Percentiles rank a stretch among this genome's conserved stretches.
phyloP scores from a whole-genome alignment of 148 eudicot species.

The Rhododendron henanense region DNA sequence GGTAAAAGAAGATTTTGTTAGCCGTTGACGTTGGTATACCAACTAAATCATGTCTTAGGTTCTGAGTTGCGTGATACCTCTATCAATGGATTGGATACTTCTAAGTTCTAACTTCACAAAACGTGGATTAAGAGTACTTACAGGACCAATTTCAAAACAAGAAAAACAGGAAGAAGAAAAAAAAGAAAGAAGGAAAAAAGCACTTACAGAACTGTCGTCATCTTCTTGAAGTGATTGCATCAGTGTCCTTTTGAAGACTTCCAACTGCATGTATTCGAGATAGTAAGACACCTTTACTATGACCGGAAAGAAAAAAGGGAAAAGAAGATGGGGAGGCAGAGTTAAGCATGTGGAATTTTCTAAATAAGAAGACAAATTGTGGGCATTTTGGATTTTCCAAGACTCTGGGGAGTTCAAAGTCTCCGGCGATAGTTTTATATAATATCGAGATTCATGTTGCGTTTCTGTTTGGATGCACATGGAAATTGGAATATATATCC shows the following conservation, averaged over 20 bases:
- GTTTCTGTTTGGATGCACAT: background rate
- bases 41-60: background rate
- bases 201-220: constrained; percentile 65
- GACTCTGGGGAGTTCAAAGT: background rate
- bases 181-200: background rate
- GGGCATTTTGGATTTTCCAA: background rate
- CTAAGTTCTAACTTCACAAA: background rate
- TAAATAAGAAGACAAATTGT: background rate
- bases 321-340: background rate
- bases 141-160: constrained; percentile 27
- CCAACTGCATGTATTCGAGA: constrained; percentile 51
- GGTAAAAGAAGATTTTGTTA: constrained; percentile 4
- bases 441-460: background rate
- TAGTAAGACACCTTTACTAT: background rate
- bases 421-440: background rate
- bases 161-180: too few relatives aligned
- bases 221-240: constrained; percentile 92
- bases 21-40: background rate
- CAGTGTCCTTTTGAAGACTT: constrained; percentile 80
- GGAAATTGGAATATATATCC: background rate
- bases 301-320: background rate
- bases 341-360: background rate
- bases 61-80: background rate
- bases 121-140: constrained; percentile 25
- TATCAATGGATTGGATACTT: background rate